Evolutionary conservation across 139 green algal genomes (phyloP).

Genomic region (Zygnema cylindricum): DNA sequence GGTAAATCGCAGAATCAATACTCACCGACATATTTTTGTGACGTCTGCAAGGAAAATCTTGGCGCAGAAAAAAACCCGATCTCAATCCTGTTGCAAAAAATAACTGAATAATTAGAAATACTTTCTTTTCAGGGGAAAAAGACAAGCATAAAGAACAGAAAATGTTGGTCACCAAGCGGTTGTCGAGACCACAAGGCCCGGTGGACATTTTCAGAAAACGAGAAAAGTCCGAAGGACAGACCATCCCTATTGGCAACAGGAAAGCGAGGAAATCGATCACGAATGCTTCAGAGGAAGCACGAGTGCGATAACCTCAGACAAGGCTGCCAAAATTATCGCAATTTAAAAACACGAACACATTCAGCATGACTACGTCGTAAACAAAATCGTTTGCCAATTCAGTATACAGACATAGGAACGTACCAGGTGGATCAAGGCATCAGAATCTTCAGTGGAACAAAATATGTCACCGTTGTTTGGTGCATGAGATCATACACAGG

Average conservation of each 20-base stretch:
- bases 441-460: background rate
- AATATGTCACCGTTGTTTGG: background rate
- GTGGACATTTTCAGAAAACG: background rate
- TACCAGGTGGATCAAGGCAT: background rate
- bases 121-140: no score
- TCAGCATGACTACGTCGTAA: background rate
- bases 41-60: no score
- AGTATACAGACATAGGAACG: background rate
- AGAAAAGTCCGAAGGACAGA: background rate
- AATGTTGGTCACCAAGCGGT: background rate
- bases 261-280: conserved; percentile 10
- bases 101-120: no score
- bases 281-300: background rate
- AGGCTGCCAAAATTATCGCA: no score
- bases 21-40: no score
- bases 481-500: background rate
- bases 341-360: no score
- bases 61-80: no score
- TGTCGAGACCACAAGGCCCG: background rate
- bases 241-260: conserved; percentile 22
- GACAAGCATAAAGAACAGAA: background rate
- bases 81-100: no score
- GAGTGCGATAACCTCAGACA: conserved; percentile 6
- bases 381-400: background rate
- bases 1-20: no score